These are phyloP conservation scores for Citrus hindsii DNA, from an alignment of 345 rosid genomes.

Conservation along the genomic window DNA sequence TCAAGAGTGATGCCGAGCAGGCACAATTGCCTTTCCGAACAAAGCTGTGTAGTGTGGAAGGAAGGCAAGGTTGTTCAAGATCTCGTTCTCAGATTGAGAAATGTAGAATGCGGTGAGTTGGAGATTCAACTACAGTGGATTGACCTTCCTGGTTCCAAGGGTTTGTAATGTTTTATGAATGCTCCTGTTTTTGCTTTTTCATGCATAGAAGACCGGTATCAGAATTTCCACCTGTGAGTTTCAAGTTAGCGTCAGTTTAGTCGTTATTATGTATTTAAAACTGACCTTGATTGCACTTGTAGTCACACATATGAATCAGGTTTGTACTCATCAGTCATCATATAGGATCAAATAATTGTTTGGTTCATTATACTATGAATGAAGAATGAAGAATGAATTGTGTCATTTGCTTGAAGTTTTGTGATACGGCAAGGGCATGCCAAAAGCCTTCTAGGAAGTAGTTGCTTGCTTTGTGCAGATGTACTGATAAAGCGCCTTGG, in stretches of 20 bases:
- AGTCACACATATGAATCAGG: neutral
- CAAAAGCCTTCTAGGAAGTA: neutral
- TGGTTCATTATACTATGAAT: neutral
- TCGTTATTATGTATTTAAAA: neutral
- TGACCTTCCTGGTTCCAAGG: conserved; percentile 69
- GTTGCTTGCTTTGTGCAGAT: neutral
- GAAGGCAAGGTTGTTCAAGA: conserved; percentile 63
- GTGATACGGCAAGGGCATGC: neutral
- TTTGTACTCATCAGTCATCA: neutral
- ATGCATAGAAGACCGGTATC: neutral
- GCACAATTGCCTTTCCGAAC: conserved; percentile 68
- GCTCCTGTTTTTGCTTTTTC: neutral
- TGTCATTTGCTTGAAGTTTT: neutral
- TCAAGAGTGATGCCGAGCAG: conserved; percentile 49
- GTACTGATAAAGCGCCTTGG: neutral
- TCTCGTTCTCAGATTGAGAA: conserved; percentile 60
- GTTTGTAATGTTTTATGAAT: conserved; percentile 24
- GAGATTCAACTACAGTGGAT: conserved; percentile 89
- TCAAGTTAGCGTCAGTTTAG: neutral
- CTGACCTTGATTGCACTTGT: neutral
- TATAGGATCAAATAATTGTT: neutral
- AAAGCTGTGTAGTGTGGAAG: conserved; percentile 42
- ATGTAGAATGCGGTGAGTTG: conserved; percentile 89
- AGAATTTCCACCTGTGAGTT: neutral
- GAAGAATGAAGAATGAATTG: neutral